Percentiles rank a stretch among this genome's conserved stretches.
phyloP scores from a whole-genome alignment of 176 grass and related monocot species.

The Thalia dealbata region DNA sequence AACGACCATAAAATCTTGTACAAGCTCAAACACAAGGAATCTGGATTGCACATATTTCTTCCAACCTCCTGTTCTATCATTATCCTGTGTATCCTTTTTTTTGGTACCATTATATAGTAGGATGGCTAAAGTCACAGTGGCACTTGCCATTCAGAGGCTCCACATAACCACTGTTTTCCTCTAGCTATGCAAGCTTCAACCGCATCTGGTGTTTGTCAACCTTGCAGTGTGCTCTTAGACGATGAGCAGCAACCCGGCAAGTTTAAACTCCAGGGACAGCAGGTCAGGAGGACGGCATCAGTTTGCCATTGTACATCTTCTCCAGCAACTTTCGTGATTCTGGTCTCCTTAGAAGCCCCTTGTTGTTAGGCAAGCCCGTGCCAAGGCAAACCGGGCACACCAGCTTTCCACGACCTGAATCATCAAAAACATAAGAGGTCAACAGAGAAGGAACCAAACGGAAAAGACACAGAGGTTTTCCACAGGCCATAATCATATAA shows the following conservation, averaged over 20 bases:
- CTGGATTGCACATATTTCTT: no score
- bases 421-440: neutral
- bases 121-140: neutral
- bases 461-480: no score
- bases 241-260: neutral
- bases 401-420: conserved; percentile 73
- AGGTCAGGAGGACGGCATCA: conserved; percentile 52
- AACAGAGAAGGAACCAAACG: no score
- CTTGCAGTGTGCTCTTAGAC: neutral
- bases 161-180: neutral
- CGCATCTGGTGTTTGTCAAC: neutral
- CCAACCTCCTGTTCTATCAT: no score
- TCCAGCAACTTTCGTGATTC: conserved; percentile 64
- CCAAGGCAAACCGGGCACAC: conserved; percentile 85
- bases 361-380: conserved; percentile 88
- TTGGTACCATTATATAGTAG: neutral
- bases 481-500: neutral
- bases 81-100: neutral
- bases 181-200: neutral
- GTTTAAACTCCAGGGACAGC: neutral
- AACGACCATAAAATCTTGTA: no score
- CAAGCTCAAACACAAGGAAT: no score
- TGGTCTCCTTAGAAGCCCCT: conserved; percentile 76
- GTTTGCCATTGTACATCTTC: conserved; percentile 90
- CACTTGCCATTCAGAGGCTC: neutral